Conservation (phyloP, 306 rosid genomes). For the Corylus americana region DNA sequence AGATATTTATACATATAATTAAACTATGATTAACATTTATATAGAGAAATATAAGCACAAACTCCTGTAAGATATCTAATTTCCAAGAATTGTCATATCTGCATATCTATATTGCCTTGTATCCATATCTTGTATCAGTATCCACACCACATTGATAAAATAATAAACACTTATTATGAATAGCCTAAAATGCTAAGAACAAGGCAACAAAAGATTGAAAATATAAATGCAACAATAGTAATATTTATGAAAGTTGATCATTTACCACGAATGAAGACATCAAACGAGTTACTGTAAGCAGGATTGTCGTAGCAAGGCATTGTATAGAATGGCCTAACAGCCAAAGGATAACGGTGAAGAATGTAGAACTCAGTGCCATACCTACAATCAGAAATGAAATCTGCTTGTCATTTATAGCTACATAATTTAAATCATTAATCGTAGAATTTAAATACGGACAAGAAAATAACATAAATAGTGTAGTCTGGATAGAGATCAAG, state of each 20-base stretch:
- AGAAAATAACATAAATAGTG: not conserved
- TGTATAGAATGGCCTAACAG: conserved; percentile 90
- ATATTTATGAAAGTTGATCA: conserved; percentile 9
- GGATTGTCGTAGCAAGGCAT: conserved; percentile 90
- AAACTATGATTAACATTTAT: not conserved
- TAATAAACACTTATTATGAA: not conserved
- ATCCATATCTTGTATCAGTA: not conserved
- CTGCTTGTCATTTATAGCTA: conserved; percentile 10
- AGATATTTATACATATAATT: too few relatives aligned
- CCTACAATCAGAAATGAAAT: conserved; percentile 38
- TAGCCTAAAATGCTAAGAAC: not conserved
- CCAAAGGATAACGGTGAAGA: conserved; percentile 85
- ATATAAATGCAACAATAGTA: not conserved
- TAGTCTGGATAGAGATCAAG: not conserved
- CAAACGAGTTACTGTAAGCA: conserved; percentile 83
- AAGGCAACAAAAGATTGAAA: not conserved
- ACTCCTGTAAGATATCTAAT: not conserved
- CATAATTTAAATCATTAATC: not conserved
- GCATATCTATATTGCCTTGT: not conserved
- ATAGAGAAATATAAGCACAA: too few relatives aligned
- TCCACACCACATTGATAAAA: not conserved
- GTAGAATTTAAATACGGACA: not conserved
- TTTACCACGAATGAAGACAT: conserved; percentile 92
- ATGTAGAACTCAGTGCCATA: conserved; percentile 92
- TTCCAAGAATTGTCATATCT: not conserved